A percentile compares a stretch with the other conserved stretches of the same genome.
Evolutionary conservation across 1,139 yeast genomes (phyloP).

Genomic region (Candida sp.): DNA sequence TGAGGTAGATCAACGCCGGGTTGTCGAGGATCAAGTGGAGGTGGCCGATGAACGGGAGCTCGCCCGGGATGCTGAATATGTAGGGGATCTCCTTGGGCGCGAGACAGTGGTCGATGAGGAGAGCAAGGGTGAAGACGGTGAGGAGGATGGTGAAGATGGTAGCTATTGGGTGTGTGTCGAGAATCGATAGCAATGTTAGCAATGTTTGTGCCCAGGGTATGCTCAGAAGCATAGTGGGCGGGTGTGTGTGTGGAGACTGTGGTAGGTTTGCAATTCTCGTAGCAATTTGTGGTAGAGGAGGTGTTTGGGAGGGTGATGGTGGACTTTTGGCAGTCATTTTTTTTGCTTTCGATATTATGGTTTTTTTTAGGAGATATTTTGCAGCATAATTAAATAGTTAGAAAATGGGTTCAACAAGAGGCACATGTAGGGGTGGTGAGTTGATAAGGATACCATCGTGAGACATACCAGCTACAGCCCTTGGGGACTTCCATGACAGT

Average conservation of each 20-base stretch:
- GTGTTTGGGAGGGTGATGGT: too few species aligned
- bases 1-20: slow-evolving; percentile 54
- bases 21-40: slow-evolving; percentile 49
- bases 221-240: slow-evolving; percentile 2
- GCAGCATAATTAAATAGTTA: slow-evolving; percentile 7
- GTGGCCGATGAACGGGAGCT: slow-evolving; percentile 59
- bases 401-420: too few species aligned
- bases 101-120: not conserved
- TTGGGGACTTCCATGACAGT: not conserved
- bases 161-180: not conserved
- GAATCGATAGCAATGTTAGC: slow-evolving; percentile 1
- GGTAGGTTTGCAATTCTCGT: not conserved
- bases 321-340: not conserved
- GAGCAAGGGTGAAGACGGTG: not conserved
- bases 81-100: not conserved
- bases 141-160: not conserved
- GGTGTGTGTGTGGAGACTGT: not conserved
- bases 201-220: slow-evolving; percentile 1
- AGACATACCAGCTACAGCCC: too few species aligned
- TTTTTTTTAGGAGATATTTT: slow-evolving; percentile 1
- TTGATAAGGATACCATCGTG: too few species aligned
- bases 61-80: slow-evolving; percentile 47
- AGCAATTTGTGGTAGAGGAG: too few species aligned
- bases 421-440: too few species aligned
- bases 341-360: not conserved